A percentile compares a stretch with the other conserved stretches of the same genome.
Evolutionary conservation across 2,329 filamentous ascomycete species (phyloP).

Genomic region (Hypoxylon sp.): DNA sequence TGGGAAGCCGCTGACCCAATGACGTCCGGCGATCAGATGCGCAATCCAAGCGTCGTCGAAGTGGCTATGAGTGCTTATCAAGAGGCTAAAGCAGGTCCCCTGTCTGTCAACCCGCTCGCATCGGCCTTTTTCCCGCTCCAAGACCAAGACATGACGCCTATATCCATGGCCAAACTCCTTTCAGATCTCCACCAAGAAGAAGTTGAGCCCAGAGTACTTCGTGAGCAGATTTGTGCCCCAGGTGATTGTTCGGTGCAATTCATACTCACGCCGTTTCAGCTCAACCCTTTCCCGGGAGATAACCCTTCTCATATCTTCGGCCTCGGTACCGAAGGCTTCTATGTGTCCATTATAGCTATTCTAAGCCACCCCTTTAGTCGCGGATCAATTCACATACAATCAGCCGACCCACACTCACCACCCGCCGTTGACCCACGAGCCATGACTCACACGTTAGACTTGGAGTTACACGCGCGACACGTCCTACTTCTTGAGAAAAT

Average conservation of each 20-base stretch:
- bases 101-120: conserved; percentile 25
- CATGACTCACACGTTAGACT: conserved; percentile 30
- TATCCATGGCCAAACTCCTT: conserved; percentile 15
- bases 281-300: conserved; percentile 20
- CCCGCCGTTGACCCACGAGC: conserved; percentile 25
- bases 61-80: conserved; percentile 23
- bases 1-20: conserved; percentile 35
- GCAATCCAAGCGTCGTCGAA: conserved; percentile 23
- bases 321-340: conserved; percentile 24
- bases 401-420: conserved; percentile 7
- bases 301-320: conserved; percentile 11
- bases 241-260: conserved; percentile 26
- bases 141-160: conserved; percentile 11
- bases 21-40: conserved; percentile 31
- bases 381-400: conserved; percentile 31
- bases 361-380: conserved; percentile 33
- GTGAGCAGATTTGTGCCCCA: conserved; percentile 25
- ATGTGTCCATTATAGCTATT: conserved; percentile 21
- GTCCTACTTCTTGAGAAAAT: conserved; percentile 28
- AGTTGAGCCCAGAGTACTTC: conserved; percentile 19
- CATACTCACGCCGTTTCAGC: conserved; percentile 23
- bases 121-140: conserved; percentile 33
- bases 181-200: conserved; percentile 20
- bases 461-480: conserved; percentile 31
- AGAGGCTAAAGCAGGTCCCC: conserved; percentile 16